Evolutionary conservation across 2,329 filamentous ascomycete species (phyloP), one percentile per base, ranked within the genome.

Genomic region (Trichoderma lentiforme): DNA sequence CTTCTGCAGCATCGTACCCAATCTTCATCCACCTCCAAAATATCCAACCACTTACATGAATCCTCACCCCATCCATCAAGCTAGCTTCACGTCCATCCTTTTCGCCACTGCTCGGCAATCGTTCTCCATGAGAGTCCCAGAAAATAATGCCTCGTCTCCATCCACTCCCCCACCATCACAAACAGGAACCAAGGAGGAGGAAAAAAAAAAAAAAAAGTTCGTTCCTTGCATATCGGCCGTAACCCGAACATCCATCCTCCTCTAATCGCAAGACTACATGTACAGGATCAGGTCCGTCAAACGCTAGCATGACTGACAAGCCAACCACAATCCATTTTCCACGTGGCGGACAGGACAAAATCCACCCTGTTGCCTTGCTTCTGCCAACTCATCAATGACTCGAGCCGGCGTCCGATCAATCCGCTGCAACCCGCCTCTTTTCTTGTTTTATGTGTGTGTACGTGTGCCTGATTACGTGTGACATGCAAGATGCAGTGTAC

Each of bases 321-420:
- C 65, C 53, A 69, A 51, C 36, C 56, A 51, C 14, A 69, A 43
- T 34, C n/a, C 36, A 57, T 67, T 58, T 43, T 43, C 53, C 65
- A 69, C 51, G 53, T 69, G 65, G 53, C 32, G 34, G 34, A 34
- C 32, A 34, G 34, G 30, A 53, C 26, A 53, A 51, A 65, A 51
- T 2, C 43, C 21, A 26, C 26, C 28, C 30, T 15, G 3, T 30
- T 39, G 36, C 34, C 34, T 39, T 39, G 36, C 36, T 15, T 66
- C 11, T 68, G 65, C 65, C 65, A 69, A n/a, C 56, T 69, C 65
- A 60, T 51, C 56, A 69, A 69, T 69, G 65, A 69, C 65, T 69
- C 65, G 28, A 60, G 26, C 65, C 36, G n/a, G 47, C 28, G 30
- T 28, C 65, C 65, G 56, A 68, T 21, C 53, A 60, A 43, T 26